A percentile compares a stretch with the other conserved stretches of the same genome.
Evolutionary conservation across 2,329 filamentous ascomycete genomes (phyloP).

Genomic region (Xylariaceae sp.): DNA sequence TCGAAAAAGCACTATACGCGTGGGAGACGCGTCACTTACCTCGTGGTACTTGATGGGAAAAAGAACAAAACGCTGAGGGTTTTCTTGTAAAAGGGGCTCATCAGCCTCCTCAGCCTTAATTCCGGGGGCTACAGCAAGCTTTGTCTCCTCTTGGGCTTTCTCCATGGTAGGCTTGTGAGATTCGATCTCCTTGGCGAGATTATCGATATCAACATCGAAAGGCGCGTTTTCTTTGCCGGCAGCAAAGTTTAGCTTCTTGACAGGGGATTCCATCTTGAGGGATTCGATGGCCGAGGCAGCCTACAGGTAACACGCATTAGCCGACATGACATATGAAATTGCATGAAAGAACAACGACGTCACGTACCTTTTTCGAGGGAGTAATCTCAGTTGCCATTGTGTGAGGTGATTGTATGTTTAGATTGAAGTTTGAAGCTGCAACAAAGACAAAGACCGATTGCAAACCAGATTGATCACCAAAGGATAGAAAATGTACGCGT

Average conservation of each 20-base stretch:
- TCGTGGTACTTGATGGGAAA: constrained; percentile 99
- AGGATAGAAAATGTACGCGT: constrained; percentile 29
- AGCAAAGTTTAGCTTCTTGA: constrained; percentile 86
- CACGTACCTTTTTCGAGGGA: constrained; percentile 62
- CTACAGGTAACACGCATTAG: constrained; percentile 54
- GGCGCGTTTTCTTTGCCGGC: constrained; percentile 83
- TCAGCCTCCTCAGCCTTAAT: constrained; percentile 75
- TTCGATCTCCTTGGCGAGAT: constrained; percentile 62
- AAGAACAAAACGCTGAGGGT: constrained; percentile 93
- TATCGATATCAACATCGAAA: constrained; percentile 57
- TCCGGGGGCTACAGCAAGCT: constrained; percentile 51
- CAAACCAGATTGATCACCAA: constrained; percentile 3
- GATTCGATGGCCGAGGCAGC: constrained; percentile 84
- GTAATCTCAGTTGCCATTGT: constrained; percentile 78
- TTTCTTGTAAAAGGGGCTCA: constrained; percentile 94
- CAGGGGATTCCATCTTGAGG: constrained; percentile 90
- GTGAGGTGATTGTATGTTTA: constrained; percentile 27
- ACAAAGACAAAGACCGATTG: constrained; percentile 12
- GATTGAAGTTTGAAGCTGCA: constrained; percentile 24
- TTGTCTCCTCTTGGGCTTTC: constrained; percentile 47
- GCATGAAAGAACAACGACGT: constrained; percentile 39
- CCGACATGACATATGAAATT: constrained; percentile 3
- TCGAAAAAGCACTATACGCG: constrained; percentile 70
- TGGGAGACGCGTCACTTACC: constrained; percentile 70
- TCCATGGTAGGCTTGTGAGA: constrained; percentile 64